phyloP scores from a whole-genome alignment of 495 filamentous ascomycete genomes.

The Penicillium cinerascens region DNA sequence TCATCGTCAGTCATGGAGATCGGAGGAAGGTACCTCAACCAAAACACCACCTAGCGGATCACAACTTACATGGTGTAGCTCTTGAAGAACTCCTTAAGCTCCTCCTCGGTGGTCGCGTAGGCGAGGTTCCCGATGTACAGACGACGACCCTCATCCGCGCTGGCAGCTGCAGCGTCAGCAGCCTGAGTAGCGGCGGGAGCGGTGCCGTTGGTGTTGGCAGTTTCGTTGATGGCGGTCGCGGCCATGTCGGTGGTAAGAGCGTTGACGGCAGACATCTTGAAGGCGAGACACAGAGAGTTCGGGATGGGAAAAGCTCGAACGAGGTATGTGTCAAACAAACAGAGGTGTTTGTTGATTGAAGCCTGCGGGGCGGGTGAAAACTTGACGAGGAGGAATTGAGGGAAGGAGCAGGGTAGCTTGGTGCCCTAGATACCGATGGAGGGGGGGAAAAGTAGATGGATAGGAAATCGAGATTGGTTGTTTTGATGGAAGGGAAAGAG shows the following conservation, averaged over 20 bases:
- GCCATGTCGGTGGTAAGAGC: slow-evolving; percentile 50
- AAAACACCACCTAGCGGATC: not conserved
- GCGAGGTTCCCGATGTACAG: slow-evolving; percentile 99
- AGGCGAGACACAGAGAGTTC: slow-evolving; percentile 34
- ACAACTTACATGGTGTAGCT: slow-evolving; percentile 91
- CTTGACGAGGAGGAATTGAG: slow-evolving; percentile 44
- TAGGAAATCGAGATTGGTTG: slow-evolving; percentile 14
- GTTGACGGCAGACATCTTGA: slow-evolving; percentile 59
- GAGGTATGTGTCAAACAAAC: slow-evolving; percentile 39
- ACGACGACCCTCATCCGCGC: slow-evolving; percentile 96
- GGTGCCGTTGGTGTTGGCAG: slow-evolving; percentile 75
- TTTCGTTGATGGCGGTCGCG: slow-evolving; percentile 44
- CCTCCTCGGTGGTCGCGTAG: slow-evolving; percentile 98
- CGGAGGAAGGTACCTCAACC: not conserved
- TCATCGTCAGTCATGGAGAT: slow-evolving; percentile 16
- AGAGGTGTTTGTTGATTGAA: slow-evolving; percentile 36
- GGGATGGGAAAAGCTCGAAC: slow-evolving; percentile 14
- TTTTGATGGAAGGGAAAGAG: slow-evolving; percentile 17
- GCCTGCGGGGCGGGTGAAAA: slow-evolving; percentile 27
- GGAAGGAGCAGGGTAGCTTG: slow-evolving; percentile 74
- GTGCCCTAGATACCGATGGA: slow-evolving; percentile 72
- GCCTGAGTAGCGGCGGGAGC: slow-evolving; percentile 66
- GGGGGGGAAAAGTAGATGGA: slow-evolving; percentile 26
- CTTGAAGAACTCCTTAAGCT: slow-evolving; percentile 99
- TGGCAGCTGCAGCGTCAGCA: slow-evolving; percentile 83